These are phyloP conservation scores for Dalbergia cultrata DNA, from an alignment of 306 rosid species.

Conservation along the genomic window DNA sequence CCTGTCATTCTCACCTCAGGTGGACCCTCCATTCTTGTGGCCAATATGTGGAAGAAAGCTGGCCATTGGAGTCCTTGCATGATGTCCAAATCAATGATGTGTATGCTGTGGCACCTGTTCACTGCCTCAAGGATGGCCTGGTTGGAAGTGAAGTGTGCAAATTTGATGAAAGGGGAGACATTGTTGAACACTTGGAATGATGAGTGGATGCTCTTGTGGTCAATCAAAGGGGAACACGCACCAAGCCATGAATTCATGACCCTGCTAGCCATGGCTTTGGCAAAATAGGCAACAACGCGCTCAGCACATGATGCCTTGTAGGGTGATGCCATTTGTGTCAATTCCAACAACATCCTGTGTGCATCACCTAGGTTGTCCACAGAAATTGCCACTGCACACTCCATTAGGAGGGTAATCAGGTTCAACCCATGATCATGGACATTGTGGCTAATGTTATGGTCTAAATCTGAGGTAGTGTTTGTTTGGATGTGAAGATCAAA, in stretches of 20 bases:
- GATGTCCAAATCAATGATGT: conserved; percentile 87
- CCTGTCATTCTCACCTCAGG: conserved; percentile 76
- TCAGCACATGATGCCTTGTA: conserved; percentile 80
- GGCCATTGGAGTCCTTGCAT: conserved; percentile 98
- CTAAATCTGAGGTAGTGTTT: conserved; percentile 33
- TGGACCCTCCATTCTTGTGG: conserved; percentile 72
- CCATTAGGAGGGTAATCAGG: conserved; percentile 73
- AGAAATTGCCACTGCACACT: conserved; percentile 86
- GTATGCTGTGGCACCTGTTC: conserved; percentile 57
- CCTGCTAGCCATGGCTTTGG: conserved; percentile 79
- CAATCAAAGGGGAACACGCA: conserved; percentile 62
- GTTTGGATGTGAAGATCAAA: conserved; percentile 51
- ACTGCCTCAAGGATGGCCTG: conserved; percentile 89
- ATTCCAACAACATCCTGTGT: conserved; percentile 69
- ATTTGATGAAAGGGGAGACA: conserved; percentile 82
- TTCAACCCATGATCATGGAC: conserved; percentile 54
- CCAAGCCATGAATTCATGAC: conserved; percentile 82
- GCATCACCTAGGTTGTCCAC: conserved; percentile 80
- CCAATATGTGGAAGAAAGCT: conserved; percentile 77
- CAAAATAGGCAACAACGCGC: conserved; percentile 80
- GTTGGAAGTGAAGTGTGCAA: conserved; percentile 90
- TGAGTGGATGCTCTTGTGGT: conserved; percentile 59
- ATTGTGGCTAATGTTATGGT: neutral
- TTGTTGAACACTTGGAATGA: conserved; percentile 80
- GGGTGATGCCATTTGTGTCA: conserved; percentile 81